Conservation (phyloP, 2,329 filamentous ascomycete genomes). For the Penicillium digitatum region DNA sequence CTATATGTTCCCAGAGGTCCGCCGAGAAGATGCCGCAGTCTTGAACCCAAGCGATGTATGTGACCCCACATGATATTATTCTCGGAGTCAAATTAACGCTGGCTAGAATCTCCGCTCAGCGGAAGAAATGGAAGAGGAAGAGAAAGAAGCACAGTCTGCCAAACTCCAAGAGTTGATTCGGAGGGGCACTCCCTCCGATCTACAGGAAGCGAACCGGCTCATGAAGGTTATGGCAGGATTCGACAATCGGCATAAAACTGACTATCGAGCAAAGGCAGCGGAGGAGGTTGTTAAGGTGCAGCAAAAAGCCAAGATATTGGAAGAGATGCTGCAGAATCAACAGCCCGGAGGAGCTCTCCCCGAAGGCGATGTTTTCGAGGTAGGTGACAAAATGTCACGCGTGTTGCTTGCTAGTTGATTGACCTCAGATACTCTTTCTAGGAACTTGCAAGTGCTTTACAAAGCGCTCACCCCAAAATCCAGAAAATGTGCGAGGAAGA, state of each 20-base stretch:
- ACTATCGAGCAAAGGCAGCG: conserved; percentile 95
- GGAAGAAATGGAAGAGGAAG: conserved; percentile 98
- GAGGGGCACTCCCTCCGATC: conserved; percentile 81
- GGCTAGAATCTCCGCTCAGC: conserved; percentile 84
- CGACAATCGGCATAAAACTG: conserved; percentile 91
- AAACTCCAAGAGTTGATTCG: conserved; percentile 96
- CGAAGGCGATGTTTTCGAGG: conserved; percentile 66
- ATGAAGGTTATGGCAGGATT: conserved; percentile 99
- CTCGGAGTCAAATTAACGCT: conserved; percentile 27
- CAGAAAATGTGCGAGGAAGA: conserved; percentile 99
- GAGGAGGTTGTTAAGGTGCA: conserved; percentile 94
- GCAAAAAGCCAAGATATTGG: conserved; percentile 85
- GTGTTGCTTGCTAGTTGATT: background rate
- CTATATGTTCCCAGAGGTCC: conserved; percentile 89
- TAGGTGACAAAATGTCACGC: conserved; percentile 26
- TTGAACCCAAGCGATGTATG: conserved; percentile 93
- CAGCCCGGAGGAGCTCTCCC: conserved; percentile 73
- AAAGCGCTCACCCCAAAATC: conserved; percentile 95
- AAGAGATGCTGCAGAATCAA: conserved; percentile 86
- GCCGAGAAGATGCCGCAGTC: conserved; percentile 90
- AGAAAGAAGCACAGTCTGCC: conserved; percentile 90
- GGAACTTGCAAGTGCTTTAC: conserved; percentile 82
- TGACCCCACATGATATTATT: conserved; percentile 23
- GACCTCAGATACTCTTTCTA: conserved; percentile 33
- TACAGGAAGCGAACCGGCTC: conserved; percentile 92